Conservation (phyloP, 306 rosid genomes). For the Cucurbita moschata region DNA sequence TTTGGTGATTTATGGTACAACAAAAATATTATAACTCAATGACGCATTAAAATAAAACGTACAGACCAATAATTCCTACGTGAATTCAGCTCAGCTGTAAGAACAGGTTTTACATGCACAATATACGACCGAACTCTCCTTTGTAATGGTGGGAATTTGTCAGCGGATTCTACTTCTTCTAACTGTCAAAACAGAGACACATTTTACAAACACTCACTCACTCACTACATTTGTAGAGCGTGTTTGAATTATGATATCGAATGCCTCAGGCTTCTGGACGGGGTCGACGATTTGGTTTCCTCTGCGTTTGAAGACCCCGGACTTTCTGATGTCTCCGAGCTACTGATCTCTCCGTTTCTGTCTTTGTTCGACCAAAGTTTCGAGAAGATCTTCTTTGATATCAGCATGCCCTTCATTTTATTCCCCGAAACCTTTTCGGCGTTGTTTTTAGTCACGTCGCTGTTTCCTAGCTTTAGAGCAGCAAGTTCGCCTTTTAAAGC, state of each 20-base stretch:
- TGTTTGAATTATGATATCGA: slow-evolving; percentile 39
- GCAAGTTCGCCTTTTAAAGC: slow-evolving; percentile 59
- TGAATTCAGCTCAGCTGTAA: not conserved
- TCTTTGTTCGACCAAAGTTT: slow-evolving; percentile 86
- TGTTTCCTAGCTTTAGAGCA: slow-evolving; percentile 9
- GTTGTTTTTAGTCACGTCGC: slow-evolving; percentile 18
- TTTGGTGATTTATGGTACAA: not conserved
- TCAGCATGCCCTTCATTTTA: slow-evolving; percentile 49
- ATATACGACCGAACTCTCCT: not conserved
- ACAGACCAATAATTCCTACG: not conserved
- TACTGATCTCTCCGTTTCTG: slow-evolving; percentile 54
- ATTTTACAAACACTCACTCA: not conserved
- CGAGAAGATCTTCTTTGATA: slow-evolving; percentile 62
- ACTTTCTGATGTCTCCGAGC: slow-evolving; percentile 89
- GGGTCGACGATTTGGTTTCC: slow-evolving; percentile 76
- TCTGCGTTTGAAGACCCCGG: slow-evolving; percentile 64
- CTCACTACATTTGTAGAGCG: not conserved
- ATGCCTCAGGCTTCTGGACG: slow-evolving; percentile 74
- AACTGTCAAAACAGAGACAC: not conserved
- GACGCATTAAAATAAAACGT: not conserved
- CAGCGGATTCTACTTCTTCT: slow-evolving; percentile 4
- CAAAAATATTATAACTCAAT: not conserved
- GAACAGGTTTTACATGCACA: not conserved
- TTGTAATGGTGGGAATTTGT: not conserved
- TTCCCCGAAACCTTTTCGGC: slow-evolving; percentile 31